Conservation (phyloP, 352 stramenopile species). For the Pythium vanterpoolii region DNA sequence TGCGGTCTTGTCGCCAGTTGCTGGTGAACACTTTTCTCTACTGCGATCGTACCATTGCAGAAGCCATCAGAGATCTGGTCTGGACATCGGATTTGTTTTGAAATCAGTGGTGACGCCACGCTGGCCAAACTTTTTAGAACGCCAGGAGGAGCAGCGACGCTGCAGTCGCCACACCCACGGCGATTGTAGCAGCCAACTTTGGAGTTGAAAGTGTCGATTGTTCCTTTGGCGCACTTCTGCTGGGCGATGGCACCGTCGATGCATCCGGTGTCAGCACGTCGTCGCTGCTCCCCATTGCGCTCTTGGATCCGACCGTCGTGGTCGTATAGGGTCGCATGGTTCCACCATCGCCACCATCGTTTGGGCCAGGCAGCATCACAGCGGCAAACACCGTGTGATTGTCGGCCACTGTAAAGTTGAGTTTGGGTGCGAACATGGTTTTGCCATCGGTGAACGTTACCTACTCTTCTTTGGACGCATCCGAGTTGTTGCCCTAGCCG, state of each 20-base stretch:
- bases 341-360: background rate
- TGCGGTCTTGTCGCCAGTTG: too few relatives aligned
- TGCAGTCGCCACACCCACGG: background rate
- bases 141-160: background rate
- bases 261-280: background rate
- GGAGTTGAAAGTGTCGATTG: background rate
- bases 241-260: background rate
- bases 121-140: background rate
- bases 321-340: background rate
- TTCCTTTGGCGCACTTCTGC: background rate
- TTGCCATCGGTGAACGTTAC: conserved; percentile 1
- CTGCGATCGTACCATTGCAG: too few relatives aligned
- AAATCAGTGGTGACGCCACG: too few relatives aligned
- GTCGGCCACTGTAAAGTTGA: conserved; percentile 6
- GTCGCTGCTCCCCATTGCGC: background rate
- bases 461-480: background rate
- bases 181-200: background rate
- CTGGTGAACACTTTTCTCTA: too few relatives aligned
- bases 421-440: background rate
- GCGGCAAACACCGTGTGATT: conserved; percentile 3
- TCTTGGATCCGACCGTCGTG: background rate
- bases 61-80: too few relatives aligned
- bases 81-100: too few relatives aligned
- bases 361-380: background rate
- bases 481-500: conserved; percentile 6